Evolutionary conservation across 495 filamentous ascomycete genomes (phyloP).

Genomic region (Collariella sp.): DNA sequence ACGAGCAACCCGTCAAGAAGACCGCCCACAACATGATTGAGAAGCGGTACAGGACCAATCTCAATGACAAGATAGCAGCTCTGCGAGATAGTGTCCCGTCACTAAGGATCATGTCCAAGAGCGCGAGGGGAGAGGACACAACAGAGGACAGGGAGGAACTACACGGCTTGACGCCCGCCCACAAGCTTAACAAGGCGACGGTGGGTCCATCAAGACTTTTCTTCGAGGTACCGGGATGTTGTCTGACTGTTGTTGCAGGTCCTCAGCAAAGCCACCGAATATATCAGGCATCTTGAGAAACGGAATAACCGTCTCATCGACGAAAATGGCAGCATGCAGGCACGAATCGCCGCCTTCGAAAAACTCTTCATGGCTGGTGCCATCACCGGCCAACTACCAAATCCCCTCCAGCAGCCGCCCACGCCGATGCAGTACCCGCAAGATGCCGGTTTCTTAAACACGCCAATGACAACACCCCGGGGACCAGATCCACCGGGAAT

Average conservation of each 20-base stretch:
- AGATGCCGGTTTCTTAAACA: constrained; percentile 28
- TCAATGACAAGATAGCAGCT: constrained; percentile 94
- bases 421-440: constrained; percentile 42
- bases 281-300: constrained; percentile 88
- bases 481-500: constrained; percentile 50
- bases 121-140: constrained; percentile 55
- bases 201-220: constrained; percentile 32
- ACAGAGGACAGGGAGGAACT: constrained; percentile 66
- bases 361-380: constrained; percentile 54
- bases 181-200: constrained; percentile 94
- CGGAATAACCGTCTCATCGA: constrained; percentile 72
- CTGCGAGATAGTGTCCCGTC: constrained; percentile 84
- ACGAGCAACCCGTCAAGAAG: constrained; percentile 74
- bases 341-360: constrained; percentile 58
- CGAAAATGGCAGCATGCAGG: constrained; percentile 68
- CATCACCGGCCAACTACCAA: constrained; percentile 40
- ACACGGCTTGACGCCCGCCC: constrained; percentile 68
- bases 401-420: constrained; percentile 39
- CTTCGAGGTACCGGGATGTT: too few species aligned
- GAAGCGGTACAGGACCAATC: constrained; percentile 88
- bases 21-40: constrained; percentile 97
- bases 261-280: constrained; percentile 88
- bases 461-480: constrained; percentile 26
- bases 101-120: constrained; percentile 66
- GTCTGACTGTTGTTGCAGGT: constrained; percentile 36